Percentiles rank a stretch among this genome's conserved stretches.
These are phyloP conservation scores for Solanum pinnatisectum DNA, from an alignment of 257 asterid species.

Conservation along the genomic window DNA sequence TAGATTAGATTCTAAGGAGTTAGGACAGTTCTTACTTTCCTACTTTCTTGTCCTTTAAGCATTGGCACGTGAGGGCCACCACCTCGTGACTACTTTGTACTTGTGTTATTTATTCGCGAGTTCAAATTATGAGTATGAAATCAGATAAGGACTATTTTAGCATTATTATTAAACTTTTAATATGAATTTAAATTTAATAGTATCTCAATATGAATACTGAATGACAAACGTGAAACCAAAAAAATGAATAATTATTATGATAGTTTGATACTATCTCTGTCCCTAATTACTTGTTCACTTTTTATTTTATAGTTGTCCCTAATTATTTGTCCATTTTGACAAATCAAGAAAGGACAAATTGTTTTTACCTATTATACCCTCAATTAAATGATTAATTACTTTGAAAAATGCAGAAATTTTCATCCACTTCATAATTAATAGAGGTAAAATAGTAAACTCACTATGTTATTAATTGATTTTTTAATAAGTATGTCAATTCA, in stretches of 20 bases:
- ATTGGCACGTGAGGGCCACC: slow-evolving; percentile 1
- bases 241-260: not conserved
- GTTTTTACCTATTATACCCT: too few relatives aligned
- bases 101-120: not conserved
- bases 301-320: too few relatives aligned
- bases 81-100: not conserved
- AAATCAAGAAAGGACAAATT: too few relatives aligned
- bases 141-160: not conserved
- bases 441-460: too few relatives aligned
- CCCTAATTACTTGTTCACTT: too few relatives aligned
- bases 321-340: too few relatives aligned
- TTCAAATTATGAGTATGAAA: not conserved
- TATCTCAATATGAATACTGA: not conserved
- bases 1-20: not conserved
- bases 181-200: not conserved
- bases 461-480: too few relatives aligned
- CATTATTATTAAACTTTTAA: fast-evolving
- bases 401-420: too few relatives aligned
- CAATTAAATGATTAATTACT: too few relatives aligned
- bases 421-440: too few relatives aligned
- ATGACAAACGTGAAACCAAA: not conserved
- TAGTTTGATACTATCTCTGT: not conserved
- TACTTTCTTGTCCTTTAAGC: not conserved
- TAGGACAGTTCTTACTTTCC: not conserved
- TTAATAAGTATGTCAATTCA: too few relatives aligned